phyloP scores from a whole-genome alignment of 1,139 yeast species.

The Pichia sp. region DNA sequence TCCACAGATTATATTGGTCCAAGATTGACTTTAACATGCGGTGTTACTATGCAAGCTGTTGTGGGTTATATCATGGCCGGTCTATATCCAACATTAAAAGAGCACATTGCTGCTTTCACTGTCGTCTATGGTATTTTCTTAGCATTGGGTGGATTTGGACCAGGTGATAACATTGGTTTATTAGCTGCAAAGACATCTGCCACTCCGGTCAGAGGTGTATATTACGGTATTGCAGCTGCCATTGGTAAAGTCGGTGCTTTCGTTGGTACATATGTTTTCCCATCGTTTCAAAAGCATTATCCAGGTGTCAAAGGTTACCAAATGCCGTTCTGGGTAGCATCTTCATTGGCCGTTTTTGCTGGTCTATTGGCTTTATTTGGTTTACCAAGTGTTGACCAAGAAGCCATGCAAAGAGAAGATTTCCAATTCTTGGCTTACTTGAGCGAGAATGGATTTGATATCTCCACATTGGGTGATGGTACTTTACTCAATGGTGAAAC shows the following conservation, averaged over 20 bases:
- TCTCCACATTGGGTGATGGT: conserved; percentile 38
- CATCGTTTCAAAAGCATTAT: conserved; percentile 29
- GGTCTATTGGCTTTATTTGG: conserved; percentile 62
- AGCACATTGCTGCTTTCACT: conserved; percentile 67
- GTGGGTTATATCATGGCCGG: conserved; percentile 88
- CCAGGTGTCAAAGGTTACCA: conserved; percentile 39
- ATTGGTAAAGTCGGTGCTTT: conserved; percentile 88
- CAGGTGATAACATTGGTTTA: conserved; percentile 87
- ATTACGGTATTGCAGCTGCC: conserved; percentile 89
- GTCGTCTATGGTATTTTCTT: conserved; percentile 83
- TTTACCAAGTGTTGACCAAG: conserved; percentile 78
- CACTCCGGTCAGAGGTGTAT: conserved; percentile 83
- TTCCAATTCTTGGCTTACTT: conserved; percentile 58
- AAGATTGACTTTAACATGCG: conserved; percentile 61
- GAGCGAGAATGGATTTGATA: conserved; percentile 49
- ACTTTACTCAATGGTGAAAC: conserved; percentile 11
- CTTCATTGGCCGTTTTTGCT: conserved; percentile 66
- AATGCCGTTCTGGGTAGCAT: conserved; percentile 78
- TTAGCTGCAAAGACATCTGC: conserved; percentile 83
- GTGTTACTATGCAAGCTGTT: conserved; percentile 65
- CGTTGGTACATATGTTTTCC: conserved; percentile 84
- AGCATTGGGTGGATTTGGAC: conserved; percentile 87
- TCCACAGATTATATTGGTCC: conserved; percentile 87
- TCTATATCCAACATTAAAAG: conserved; percentile 42
- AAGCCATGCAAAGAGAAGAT: conserved; percentile 75